Percentiles rank a stretch among this genome's conserved stretches.
Conservation (phyloP, 805 yeast species). For the Candida gorgasii region DNA sequence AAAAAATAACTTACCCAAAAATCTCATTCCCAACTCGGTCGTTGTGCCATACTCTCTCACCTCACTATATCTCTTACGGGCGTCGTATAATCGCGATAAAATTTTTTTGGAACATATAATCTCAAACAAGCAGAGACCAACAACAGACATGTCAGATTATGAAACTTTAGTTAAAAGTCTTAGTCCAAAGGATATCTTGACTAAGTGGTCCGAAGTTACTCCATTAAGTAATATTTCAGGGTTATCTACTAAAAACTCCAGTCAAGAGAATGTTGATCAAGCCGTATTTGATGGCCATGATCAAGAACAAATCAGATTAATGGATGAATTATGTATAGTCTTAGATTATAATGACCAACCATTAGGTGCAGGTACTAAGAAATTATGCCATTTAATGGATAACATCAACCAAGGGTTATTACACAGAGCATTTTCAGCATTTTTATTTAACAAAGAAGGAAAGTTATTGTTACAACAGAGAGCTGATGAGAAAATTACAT, state of each 20-base stretch:
- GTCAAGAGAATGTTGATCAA: slow-evolving; percentile 25
- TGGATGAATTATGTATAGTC: slow-evolving; percentile 97
- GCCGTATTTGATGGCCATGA: slow-evolving; percentile 82
- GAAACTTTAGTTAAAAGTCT: slow-evolving; percentile 53
- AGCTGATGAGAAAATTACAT: slow-evolving; percentile 94
- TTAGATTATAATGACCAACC: slow-evolving; percentile 85
- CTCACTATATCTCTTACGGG: neutral
- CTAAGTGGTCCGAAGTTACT: slow-evolving; percentile 64
- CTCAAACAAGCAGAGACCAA: slow-evolving; percentile 25
- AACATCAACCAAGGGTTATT: slow-evolving; percentile 84
- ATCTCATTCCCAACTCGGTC: too few relatives aligned
- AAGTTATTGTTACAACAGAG: slow-evolving; percentile 89
- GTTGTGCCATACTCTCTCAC: too few relatives aligned
- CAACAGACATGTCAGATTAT: slow-evolving; percentile 28
- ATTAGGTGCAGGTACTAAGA: slow-evolving; percentile 92
- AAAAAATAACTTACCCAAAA: too few relatives aligned
- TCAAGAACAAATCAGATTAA: slow-evolving; percentile 87
- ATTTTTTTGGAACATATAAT: too few relatives aligned
- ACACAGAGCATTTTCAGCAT: slow-evolving; percentile 97
- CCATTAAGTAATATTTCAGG: slow-evolving; percentile 65
- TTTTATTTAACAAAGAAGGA: slow-evolving; percentile 76
- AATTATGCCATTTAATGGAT: slow-evolving; percentile 82
- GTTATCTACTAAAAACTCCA: slow-evolving; percentile 46
- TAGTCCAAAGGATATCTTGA: slow-evolving; percentile 49
- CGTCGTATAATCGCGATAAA: slow-evolving; percentile 11